Evolutionary conservation across 495 filamentous ascomycete genomes (phyloP).

Genomic region (Trichoderma asperelloides): DNA sequence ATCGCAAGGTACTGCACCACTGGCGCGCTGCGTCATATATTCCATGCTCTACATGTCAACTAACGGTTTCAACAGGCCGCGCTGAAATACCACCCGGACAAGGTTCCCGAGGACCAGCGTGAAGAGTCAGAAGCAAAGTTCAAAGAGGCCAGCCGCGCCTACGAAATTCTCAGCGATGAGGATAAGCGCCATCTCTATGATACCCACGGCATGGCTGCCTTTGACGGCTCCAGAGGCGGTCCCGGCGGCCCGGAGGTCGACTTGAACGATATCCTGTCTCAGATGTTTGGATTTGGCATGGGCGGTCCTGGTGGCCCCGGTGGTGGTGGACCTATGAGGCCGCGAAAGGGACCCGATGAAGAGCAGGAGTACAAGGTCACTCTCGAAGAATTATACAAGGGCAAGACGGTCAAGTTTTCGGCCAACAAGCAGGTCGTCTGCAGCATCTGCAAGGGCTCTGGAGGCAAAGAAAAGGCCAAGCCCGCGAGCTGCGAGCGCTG

Average conservation of each 20-base stretch:
- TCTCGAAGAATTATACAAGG: slow-evolving; percentile 93
- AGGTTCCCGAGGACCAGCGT: slow-evolving; percentile 81
- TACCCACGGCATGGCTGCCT: slow-evolving; percentile 90
- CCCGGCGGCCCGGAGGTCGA: slow-evolving; percentile 65
- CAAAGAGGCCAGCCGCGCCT: slow-evolving; percentile 85
- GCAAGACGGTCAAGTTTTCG: slow-evolving; percentile 92
- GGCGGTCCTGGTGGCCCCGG: slow-evolving; percentile 44
- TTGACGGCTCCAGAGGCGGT: slow-evolving; percentile 58
- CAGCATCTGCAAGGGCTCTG: slow-evolving; percentile 73
- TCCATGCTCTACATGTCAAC: slow-evolving; percentile 8
- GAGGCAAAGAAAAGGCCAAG: slow-evolving; percentile 87
- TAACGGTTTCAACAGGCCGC: slow-evolving; percentile 53
- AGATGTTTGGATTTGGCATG: slow-evolving; percentile 88
- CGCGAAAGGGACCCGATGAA: slow-evolving; percentile 68
- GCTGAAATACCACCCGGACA: slow-evolving; percentile 84
- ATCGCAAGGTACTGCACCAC: slow-evolving; percentile 67
- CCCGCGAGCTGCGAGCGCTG: slow-evolving; percentile 77
- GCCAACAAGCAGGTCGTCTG: slow-evolving; percentile 91
- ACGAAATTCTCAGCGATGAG: slow-evolving; percentile 95
- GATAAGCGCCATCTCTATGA: slow-evolving; percentile 88
- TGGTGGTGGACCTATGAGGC: slow-evolving; percentile 41
- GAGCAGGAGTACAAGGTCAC: slow-evolving; percentile 84
- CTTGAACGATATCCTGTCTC: slow-evolving; percentile 79
- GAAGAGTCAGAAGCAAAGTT: slow-evolving; percentile 79
- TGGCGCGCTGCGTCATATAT: slow-evolving; percentile 15